Percentiles rank a stretch among this genome's conserved stretches.
Conservation (phyloP, 345 rosid species). For the Gynandropsis gynandra region DNA sequence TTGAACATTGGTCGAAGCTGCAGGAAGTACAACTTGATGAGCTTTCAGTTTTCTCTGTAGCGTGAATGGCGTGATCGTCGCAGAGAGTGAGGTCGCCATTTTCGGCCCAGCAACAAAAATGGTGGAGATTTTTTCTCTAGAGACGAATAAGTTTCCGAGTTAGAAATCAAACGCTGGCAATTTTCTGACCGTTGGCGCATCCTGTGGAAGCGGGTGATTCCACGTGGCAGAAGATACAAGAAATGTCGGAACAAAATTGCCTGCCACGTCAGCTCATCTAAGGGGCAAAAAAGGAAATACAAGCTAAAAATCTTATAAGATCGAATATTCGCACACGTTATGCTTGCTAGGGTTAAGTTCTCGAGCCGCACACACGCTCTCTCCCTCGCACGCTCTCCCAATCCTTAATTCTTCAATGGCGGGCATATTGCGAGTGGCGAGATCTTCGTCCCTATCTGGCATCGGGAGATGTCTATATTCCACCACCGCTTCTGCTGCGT, state of each 20-base stretch:
- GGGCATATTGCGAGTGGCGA: constrained; percentile 39
- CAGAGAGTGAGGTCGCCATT: constrained; percentile 43
- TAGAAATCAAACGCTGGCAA: neutral
- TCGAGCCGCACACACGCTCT: constrained; percentile 18
- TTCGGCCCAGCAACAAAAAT: neutral
- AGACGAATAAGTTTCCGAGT: neutral
- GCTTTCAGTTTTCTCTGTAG: constrained; percentile 16
- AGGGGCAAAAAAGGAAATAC: constrained; percentile 13
- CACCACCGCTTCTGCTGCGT: constrained; percentile 14
- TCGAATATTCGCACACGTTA: constrained; percentile 9
- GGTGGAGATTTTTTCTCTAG: neutral
- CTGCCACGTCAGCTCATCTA: constrained; percentile 19
- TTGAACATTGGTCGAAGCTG: constrained; percentile 4
- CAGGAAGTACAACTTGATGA: neutral
- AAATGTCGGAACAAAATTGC: neutral
- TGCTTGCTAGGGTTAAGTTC: constrained; percentile 16
- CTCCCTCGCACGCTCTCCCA: neutral
- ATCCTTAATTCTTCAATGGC: constrained; percentile 35
- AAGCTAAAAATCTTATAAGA: constrained; percentile 11
- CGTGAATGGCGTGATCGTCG: constrained; percentile 21
- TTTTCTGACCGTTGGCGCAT: constrained; percentile 19
- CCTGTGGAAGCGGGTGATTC: constrained; percentile 27
- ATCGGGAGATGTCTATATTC: constrained; percentile 23
- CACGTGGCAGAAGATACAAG: constrained; percentile 29
- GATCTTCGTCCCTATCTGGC: constrained; percentile 28